phyloP scores from a whole-genome alignment of 768 basidiomycete genomes.

The Leucocoprinus sp. region DNA sequence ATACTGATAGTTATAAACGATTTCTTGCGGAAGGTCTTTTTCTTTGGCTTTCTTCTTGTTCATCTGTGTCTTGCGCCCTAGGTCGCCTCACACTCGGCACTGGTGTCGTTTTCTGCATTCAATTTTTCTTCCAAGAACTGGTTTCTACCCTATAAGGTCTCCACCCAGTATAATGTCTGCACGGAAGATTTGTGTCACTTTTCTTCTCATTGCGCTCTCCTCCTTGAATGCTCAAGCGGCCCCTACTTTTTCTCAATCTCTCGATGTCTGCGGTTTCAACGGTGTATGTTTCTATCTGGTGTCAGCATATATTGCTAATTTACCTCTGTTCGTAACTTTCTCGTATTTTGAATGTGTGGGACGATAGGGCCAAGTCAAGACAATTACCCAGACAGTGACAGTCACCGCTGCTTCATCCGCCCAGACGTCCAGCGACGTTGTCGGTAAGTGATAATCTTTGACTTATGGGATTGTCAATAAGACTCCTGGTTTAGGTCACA shows the following conservation, averaged over 20 bases:
- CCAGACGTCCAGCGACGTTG: constrained; percentile 3
- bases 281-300: background rate
- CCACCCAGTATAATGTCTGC: constrained; percentile 27
- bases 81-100: constrained; percentile 36
- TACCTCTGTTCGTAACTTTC: constrained; percentile 12
- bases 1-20: background rate
- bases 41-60: constrained; percentile 11
- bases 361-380: constrained; percentile 12
- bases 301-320: background rate
- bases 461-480: background rate
- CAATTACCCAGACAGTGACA: constrained; percentile 23
- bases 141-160: constrained; percentile 19
- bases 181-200: constrained; percentile 29
- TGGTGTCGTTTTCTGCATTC: constrained; percentile 33
- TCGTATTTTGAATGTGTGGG: constrained; percentile 10
- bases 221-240: constrained; percentile 24
- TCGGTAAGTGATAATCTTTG: constrained; percentile 2
- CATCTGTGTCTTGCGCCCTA: constrained; percentile 21
- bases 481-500: background rate
- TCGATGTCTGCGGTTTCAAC: constrained; percentile 1
- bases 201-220: constrained; percentile 30
- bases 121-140: constrained; percentile 5
- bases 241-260: constrained; percentile 14
- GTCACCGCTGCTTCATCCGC: constrained; percentile 24
- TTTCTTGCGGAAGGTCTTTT: constrained; percentile 1